Evolutionary conservation across 1,139 yeast species (phyloP), one percentile per base, ranked within the genome.

Genomic region (Geotrichum europaeum): DNA sequence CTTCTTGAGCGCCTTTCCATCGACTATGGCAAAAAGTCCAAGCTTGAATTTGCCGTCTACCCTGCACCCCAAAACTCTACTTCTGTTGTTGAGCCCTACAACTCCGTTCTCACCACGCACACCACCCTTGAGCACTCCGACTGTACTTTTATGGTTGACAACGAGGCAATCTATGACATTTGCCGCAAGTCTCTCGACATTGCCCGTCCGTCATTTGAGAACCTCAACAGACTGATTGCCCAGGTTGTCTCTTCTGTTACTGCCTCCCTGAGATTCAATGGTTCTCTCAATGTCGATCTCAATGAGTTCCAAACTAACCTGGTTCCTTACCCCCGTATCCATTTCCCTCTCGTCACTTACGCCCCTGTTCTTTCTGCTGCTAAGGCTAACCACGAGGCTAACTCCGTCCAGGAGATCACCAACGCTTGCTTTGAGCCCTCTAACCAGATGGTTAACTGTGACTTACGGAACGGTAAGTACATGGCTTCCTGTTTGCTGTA

Each of bases 291-390:
- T 74, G 98, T 92, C 67, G 98, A 92, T 78, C 84, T 92, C 75
- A 92, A 92, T 77, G 98, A 92, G 78, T 92, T 92, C 83, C 98
- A 92, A 79, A 92, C 98, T 64, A 92, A 92, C 78, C 82, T 94
- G 81, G 99, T 94, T 63, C 99, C 99, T 72, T 94, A 90, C 80
- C 98, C 99, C 78, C 89, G 98, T 82, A 92, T 94, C 72, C 99
- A 94, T 79, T 94, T 94, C 91, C 99, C 99, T 74, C 84, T 92
- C 76, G 97, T 92, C 65, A 90, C 97, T 57, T 94, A 92, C 74
- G 97, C 97, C 15, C 98, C 99, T 65, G 96, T 94, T 63, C 83
- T 90, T 73, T 89, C 97, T 57, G 91, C 89, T 72, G 83, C 87
- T 64, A 90, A 96, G 83, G 94, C 96, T 60, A 83, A 84, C 74